Conservation (phyloP, 495 filamentous ascomycete genomes). For the Penicilliopsis zonata region DNA sequence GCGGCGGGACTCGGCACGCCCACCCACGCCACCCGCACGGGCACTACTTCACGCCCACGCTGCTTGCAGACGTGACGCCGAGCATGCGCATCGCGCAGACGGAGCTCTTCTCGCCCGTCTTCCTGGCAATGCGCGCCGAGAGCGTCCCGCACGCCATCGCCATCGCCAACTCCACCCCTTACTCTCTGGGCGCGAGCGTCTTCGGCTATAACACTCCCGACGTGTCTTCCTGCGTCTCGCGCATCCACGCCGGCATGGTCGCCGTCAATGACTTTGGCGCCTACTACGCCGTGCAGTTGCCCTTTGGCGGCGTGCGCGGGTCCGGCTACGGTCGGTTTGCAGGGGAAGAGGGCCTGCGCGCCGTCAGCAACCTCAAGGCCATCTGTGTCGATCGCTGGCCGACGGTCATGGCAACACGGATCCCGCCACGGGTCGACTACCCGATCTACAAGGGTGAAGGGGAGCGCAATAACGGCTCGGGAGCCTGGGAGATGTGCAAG, state of each 20-base stretch:
- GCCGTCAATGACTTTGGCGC: constrained; percentile 88
- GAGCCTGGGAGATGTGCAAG: constrained; percentile 46
- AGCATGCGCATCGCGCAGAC: constrained; percentile 76
- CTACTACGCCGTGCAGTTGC: constrained; percentile 84
- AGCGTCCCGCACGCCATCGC: constrained; percentile 47
- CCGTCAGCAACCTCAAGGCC: constrained; percentile 75
- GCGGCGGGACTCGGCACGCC: constrained; percentile 57
- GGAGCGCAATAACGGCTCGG: constrained; percentile 37
- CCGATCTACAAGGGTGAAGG: constrained; percentile 46
- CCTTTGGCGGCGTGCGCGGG: constrained; percentile 79
- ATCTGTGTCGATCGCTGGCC: constrained; percentile 66
- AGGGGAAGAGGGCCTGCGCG: constrained; percentile 76
- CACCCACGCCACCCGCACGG: constrained; percentile 64
- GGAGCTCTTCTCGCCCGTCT: constrained; percentile 88
- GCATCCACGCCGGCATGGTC: constrained; percentile 77
- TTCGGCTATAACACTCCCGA: constrained; percentile 47
- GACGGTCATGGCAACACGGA: constrained; percentile 48
- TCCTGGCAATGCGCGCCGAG: constrained; percentile 63
- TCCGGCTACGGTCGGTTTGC: constrained; percentile 92
- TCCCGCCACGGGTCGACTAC: constrained; percentile 70
- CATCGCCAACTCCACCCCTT: constrained; percentile 66
- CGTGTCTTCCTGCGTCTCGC: constrained; percentile 47
- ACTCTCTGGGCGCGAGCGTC: constrained; percentile 71
- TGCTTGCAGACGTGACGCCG: constrained; percentile 71
- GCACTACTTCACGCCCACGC: constrained; percentile 84